Evolutionary conservation across 768 basidiomycete genomes (phyloP).

Genomic region (Russula sp.): DNA sequence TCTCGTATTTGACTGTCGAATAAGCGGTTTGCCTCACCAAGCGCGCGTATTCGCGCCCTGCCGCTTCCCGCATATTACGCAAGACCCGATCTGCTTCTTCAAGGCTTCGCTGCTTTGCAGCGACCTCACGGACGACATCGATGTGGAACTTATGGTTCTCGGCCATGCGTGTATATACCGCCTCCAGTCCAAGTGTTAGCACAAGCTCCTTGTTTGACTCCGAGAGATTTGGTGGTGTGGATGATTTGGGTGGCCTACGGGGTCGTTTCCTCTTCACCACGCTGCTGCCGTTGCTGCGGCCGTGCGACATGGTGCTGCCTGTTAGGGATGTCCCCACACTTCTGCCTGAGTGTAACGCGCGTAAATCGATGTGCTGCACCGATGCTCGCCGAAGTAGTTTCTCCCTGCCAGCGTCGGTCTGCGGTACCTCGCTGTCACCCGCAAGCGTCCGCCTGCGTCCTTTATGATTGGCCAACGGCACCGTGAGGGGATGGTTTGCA

Average conservation of each 20-base stretch:
- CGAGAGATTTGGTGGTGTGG: constrained; percentile 17
- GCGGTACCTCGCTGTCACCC: background rate
- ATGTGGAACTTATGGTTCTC: constrained; percentile 38
- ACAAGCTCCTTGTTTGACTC: constrained; percentile 21
- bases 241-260: background rate
- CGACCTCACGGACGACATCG: constrained; percentile 36
- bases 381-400: background rate
- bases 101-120: constrained; percentile 30
- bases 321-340: background rate
- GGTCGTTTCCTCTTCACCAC: background rate
- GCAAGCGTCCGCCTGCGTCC: constrained; percentile 1
- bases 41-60: constrained; percentile 25
- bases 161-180: constrained; percentile 35
- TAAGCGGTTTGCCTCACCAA: background rate
- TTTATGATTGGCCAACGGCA: background rate
- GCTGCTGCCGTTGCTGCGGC: constrained; percentile 5
- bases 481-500: background rate
- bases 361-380: constrained; percentile 15
- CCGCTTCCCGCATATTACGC: constrained; percentile 33
- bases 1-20: background rate
- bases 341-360: constrained; percentile 1
- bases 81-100: constrained; percentile 34
- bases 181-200: constrained; percentile 27
- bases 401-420: background rate
- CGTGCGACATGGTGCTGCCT: background rate